Percentiles rank a stretch among this genome's conserved stretches.
Evolutionary conservation across 2,329 filamentous ascomycete genomes (phyloP).

Genomic region (Endoconidiophora polonica): DNA sequence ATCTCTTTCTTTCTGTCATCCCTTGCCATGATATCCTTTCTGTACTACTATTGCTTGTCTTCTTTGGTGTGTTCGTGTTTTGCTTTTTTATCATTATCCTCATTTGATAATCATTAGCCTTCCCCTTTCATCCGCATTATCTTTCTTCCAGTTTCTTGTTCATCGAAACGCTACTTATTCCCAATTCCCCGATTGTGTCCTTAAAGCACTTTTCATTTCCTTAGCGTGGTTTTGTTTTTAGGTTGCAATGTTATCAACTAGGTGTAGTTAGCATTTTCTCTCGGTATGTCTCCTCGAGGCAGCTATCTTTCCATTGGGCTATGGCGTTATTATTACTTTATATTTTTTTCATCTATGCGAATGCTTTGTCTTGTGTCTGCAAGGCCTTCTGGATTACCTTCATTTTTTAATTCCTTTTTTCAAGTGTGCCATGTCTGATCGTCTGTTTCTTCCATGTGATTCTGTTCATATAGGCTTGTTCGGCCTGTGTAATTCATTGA

Average conservation of each 20-base stretch:
- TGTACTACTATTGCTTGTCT: constrained; percentile 12
- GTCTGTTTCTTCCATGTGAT: neutral
- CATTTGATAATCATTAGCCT: no score
- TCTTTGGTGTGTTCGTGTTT: neutral
- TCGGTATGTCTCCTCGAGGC: no score
- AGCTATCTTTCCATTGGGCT: no score
- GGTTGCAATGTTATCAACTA: no score
- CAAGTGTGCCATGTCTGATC: constrained; percentile 14
- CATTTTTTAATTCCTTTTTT: constrained; percentile 13
- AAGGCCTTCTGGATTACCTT: constrained; percentile 20
- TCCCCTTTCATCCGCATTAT: no score
- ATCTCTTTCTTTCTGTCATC: neutral
- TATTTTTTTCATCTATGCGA: neutral
- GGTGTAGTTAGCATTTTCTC: no score
- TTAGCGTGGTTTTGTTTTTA: no score
- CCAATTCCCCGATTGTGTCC: no score
- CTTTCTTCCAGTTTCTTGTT: no score
- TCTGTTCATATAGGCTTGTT: neutral
- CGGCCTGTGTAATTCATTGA: neutral
- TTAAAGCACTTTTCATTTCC: no score
- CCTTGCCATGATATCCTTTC: constrained; percentile 10
- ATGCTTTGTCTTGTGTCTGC: constrained; percentile 17
- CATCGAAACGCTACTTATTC: no score
- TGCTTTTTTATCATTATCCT: neutral
- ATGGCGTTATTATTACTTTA: constrained; percentile 11